Percentiles rank a stretch among this genome's conserved stretches.
These are phyloP conservation scores for Saposhnikovia divaricata DNA, from an alignment of 129 eudicot genomes.

Conservation along the genomic window DNA sequence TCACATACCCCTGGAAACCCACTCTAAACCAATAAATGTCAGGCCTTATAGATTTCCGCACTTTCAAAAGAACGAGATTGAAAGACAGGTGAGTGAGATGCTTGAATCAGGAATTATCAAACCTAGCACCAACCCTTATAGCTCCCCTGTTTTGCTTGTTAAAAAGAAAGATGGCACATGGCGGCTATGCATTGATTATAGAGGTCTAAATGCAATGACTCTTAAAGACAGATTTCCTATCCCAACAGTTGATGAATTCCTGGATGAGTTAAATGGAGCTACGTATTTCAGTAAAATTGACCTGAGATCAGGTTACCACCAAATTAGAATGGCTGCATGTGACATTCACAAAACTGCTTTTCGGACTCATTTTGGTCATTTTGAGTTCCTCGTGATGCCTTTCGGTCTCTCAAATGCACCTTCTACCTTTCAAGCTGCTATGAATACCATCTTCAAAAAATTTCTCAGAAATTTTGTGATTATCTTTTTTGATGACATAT, in stretches of 20 bases:
- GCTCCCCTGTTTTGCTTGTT: background rate
- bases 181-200: background rate
- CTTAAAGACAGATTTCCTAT: background rate
- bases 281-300: background rate
- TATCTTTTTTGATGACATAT: background rate
- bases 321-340: background rate
- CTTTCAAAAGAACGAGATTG: background rate
- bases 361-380: background rate
- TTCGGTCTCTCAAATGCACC: constrained; percentile 1
- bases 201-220: background rate
- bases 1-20: background rate
- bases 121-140: background rate
- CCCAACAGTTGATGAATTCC: background rate
- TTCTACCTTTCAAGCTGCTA: background rate
- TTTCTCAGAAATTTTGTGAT: background rate
- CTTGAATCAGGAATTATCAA: background rate
- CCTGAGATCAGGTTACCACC: background rate
- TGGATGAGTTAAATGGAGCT: background rate
- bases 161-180: background rate
- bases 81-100: background rate
- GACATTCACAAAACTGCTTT: background rate
- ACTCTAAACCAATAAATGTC: background rate
- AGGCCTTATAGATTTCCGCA: background rate
- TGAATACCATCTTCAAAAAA: background rate
- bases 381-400: background rate